These are phyloP conservation scores for Houttuynia cordata DNA, from an alignment of 164 flowering plant species.

Conservation along the genomic window DNA sequence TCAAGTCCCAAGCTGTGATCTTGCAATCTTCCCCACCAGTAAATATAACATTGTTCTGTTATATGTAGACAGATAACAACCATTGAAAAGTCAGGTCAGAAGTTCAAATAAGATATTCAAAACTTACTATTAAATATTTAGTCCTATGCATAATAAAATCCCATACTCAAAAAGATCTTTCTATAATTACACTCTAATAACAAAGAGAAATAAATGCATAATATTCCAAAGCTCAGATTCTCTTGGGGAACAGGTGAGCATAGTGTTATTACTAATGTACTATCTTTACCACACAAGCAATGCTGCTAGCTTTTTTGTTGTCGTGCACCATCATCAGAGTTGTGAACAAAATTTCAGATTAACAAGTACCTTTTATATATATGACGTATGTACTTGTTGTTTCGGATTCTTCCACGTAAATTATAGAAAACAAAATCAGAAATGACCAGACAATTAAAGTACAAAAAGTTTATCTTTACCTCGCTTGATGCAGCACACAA, in stretches of 20 bases:
- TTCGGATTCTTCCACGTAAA: neutral
- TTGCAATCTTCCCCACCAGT: conserved; percentile 82
- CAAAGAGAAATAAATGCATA: too few relatives aligned
- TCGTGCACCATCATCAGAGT: neutral
- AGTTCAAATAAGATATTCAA: too few relatives aligned
- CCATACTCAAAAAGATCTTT: too few relatives aligned
- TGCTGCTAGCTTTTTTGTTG: neutral
- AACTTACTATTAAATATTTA: too few relatives aligned
- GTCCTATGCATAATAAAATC: too few relatives aligned
- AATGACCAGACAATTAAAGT: neutral
- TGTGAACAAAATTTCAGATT: neutral
- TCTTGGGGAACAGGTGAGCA: too few relatives aligned
- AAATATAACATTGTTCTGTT: conserved; percentile 64
- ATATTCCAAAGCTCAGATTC: too few relatives aligned
- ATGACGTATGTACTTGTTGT: neutral
- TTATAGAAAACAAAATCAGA: neutral
- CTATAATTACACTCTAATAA: too few relatives aligned
- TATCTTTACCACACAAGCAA: neutral
- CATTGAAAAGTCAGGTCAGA: too few relatives aligned
- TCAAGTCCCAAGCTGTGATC: conserved; percentile 81
- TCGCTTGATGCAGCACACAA: conserved; percentile 52
- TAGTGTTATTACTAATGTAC: too few relatives aligned
- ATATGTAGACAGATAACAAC: neutral
- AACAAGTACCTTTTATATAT: neutral
- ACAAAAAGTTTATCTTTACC: conserved; percentile 26